Evolutionary conservation across 345 rosid genomes (phyloP).

Genomic region (Trapa incisa): DNA sequence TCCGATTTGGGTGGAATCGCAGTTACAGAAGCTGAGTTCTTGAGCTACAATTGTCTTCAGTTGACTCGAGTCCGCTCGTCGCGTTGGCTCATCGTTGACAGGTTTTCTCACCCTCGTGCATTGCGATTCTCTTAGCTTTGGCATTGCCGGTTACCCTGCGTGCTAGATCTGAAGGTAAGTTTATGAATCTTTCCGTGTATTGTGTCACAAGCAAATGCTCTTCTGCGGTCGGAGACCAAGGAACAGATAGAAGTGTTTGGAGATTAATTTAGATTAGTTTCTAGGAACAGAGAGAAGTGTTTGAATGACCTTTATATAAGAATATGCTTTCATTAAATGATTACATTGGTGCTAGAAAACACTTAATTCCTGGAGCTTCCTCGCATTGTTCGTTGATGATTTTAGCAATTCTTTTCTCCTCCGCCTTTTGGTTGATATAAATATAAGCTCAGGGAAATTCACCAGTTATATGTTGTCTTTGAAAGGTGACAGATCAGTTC

Average conservation of each 20-base stretch:
- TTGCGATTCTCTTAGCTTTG: background rate
- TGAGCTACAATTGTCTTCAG: background rate
- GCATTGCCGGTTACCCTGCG: background rate
- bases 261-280: background rate
- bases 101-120: background rate
- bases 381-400: no score
- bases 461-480: background rate
- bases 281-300: background rate
- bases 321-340: background rate
- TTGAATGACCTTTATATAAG: background rate
- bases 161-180: background rate
- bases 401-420: no score
- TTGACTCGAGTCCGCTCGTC: background rate
- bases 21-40: background rate
- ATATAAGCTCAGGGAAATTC: background rate
- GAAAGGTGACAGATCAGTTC: background rate
- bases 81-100: background rate
- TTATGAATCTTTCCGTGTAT: background rate
- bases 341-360: background rate
- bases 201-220: background rate
- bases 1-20: background rate
- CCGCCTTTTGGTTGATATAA: background rate
- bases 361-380: background rate
- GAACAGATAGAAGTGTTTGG: background rate
- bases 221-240: background rate